Base-by-base conservation (phyloP, 2,329 filamentous ascomycete genomes). In the Mycosphaerella sp. region DNA sequence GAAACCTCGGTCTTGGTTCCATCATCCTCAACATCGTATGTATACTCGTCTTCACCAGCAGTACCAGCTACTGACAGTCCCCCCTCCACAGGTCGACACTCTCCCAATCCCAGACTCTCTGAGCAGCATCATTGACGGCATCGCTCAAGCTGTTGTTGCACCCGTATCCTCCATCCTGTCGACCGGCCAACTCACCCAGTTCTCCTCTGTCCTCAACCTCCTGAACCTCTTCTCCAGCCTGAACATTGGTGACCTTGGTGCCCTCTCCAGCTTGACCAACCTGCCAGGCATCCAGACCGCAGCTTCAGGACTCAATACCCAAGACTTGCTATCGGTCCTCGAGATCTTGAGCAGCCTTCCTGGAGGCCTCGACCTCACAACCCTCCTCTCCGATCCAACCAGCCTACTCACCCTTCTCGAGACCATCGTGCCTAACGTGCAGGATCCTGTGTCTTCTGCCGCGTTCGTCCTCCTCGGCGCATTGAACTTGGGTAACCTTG, bases 1-100 rank as follows among this genome's bases (percentile, higher is more conserved):
- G 45, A 10, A 53, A 46, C 44, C 44, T 55, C 11, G 51, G 46
- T 44, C 50, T 54, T n/a, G 43, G 42, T 14, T 54, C 50, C 0
- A 57, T 57, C 43, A 36, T 57, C 36, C 21, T 57, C 46, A 57
- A 57, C 38, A 40, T 48, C 23, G 55, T 56, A 53, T 29, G 54
- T 45, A n/a, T 14, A 8, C 0, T 45, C 2, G 43, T 31, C 14
- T 11, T 36, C 14, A 4, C 11, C 21, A 21, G 41, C 41, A 2
- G 6, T 7, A 29, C 4, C 26, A 9, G 26, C 2, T 8, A 41
- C 46, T 54, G 21, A 56, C 51, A 10, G 8, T 29, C 1, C 9
- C 9, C 2, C 23, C 6, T 29, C 34, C 32, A 17, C 26, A 59
- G 56, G 31, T 46, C 40, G 36, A 48, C 14, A 21, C 32, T 11